Evolutionary conservation across 75 land plant genomes (phyloP), one percentile per base, ranked within the genome.

Genomic region (Picea glauca): DNA sequence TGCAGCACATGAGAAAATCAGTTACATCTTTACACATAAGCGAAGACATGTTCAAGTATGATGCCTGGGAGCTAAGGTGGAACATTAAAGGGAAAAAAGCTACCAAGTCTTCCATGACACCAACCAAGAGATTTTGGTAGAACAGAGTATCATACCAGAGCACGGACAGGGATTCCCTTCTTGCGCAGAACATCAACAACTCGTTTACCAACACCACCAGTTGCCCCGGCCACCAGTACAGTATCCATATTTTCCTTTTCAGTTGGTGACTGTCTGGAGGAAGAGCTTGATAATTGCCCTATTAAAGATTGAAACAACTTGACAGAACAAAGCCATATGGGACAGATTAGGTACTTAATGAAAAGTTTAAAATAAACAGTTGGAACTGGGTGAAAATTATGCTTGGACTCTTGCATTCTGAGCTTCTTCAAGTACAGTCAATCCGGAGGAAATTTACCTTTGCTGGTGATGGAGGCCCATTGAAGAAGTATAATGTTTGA

Each of bases 131-230:
- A 9, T 50, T 50, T 9, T 20, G 18, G 74, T 23, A 17, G 40
- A 18, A 3, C 7, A 23, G 17, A 20, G 35, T 18, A 30, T 31
- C 73, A 74, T 93, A 95, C 98, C 93, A 98, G 81, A 7, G 81
- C 91, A 57, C 96, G 90, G 15, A 93, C 93, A 13, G 94, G 95
- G 30, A 84, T 62, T 1, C 98, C 96, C 80, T 88, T 91, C 56
- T 82, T 89, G 9, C 91, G 79, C 32, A 98, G 77, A 26, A 90
- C 78, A 56, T 95, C 94, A 75, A 98, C 98, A 56, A 96, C 93
- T 76, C 99, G 90, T 86, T 88, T 92, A 18, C 99, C 99, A 64
- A 98, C 99, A 58, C 99, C 99, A 46, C 99, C 99, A 58, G 99
- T 98, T 15, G 92, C 99, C 74, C 99, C 99, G 77, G 94, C 85